Conservation (phyloP, 2,329 filamentous ascomycete species). For the Fusarium newnesense region DNA sequence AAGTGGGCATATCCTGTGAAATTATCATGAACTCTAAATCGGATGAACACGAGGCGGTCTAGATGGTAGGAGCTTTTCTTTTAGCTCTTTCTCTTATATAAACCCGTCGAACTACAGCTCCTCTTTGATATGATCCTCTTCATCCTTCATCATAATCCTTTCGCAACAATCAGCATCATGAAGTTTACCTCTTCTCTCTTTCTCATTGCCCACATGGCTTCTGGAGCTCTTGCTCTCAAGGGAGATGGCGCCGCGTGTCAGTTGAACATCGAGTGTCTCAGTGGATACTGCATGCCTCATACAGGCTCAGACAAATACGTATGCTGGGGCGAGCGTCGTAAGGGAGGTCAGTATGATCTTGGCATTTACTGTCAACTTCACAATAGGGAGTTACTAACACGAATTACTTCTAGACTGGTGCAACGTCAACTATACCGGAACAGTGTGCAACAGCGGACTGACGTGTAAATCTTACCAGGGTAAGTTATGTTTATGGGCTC, state of each 20-base stretch:
- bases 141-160: not conserved
- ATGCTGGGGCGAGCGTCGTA: not conserved
- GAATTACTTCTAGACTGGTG: not conserved
- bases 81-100: not conserved
- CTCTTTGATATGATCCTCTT: rapidly evolving
- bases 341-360: not conserved
- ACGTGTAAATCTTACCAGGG: rapidly evolving
- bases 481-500: not conserved
- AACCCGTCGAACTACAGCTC: too few relatives aligned
- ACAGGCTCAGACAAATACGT: not conserved
- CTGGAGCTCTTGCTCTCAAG: not conserved
- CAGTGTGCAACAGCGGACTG: not conserved
- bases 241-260: not conserved
- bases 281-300: not conserved
- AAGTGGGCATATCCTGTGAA: not conserved
- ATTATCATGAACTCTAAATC: not conserved
- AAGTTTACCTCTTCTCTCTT: not conserved
- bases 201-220: not conserved
- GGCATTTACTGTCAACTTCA: too few relatives aligned
- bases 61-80: not conserved
- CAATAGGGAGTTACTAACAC: not conserved
- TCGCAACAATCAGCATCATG: not conserved
- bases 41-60: not conserved
- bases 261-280: not conserved
- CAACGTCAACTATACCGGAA: not conserved